Evolutionary conservation across 768 basidiomycete genomes (phyloP).

Genomic region (Russula virescens): DNA sequence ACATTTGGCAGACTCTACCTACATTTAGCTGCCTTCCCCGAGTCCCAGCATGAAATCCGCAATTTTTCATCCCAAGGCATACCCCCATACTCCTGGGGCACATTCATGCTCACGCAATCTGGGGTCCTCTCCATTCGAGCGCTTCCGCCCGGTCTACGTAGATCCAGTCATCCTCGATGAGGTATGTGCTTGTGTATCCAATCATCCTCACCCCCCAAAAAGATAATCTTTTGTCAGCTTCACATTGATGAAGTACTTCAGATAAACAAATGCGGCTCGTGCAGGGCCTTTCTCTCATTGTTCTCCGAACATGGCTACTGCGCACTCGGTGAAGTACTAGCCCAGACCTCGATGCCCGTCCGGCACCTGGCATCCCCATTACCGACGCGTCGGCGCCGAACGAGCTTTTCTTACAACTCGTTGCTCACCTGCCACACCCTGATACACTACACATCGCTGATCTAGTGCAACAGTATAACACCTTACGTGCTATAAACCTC

Average conservation of each 20-base stretch:
- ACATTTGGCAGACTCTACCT: constrained; percentile 27
- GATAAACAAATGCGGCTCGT: constrained; percentile 46
- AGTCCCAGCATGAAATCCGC: constrained; percentile 45
- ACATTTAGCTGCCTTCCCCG: constrained; percentile 39
- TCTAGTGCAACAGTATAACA: constrained; percentile 44
- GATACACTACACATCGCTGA: constrained; percentile 60
- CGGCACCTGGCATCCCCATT: constrained; percentile 52
- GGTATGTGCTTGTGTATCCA: too few species aligned
- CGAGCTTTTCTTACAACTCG: constrained; percentile 43
- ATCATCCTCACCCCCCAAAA: too few species aligned
- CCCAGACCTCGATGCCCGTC: constrained; percentile 35
- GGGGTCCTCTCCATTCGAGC: constrained; percentile 44
- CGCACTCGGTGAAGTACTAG: constrained; percentile 43
- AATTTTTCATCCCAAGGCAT: constrained; percentile 54
- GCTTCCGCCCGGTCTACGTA: constrained; percentile 52
- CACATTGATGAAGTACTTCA: constrained; percentile 23
- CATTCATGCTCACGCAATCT: constrained; percentile 32
- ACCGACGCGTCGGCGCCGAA: constrained; percentile 41
- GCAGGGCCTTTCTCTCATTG: constrained; percentile 43
- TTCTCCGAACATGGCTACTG: constrained; percentile 36
- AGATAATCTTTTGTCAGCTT: not conserved
- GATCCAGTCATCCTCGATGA: constrained; percentile 42
- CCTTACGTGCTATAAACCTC: constrained; percentile 36
- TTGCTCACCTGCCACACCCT: constrained; percentile 41
- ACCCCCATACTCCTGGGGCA: constrained; percentile 30